Base-by-base conservation (phyloP, 1,139 yeast species). In the Pneumocystis canis region DNA sequence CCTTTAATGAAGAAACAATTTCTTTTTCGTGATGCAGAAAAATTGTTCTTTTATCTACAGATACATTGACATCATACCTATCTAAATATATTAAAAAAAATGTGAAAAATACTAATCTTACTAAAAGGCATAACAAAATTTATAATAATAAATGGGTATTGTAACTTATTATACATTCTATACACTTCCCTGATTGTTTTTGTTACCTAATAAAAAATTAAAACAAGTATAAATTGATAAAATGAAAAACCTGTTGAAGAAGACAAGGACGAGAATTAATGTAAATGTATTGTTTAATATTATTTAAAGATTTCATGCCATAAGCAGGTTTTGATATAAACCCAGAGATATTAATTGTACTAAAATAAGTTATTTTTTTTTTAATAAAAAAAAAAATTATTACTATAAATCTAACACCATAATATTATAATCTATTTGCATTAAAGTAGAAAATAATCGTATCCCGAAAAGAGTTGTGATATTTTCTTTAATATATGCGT, bases 21-120 rank as follows among this genome's bases (percentile, higher is more conserved):
- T 47, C 54, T 2, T 74, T 73, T 71, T 90, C 97, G 66, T 82
- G 78, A 64, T 85, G 90, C 0, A 92, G 71, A 68, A 88, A 71
- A 1, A 92, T 78, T 2, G 83, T 80, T 60, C 94, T 77, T 71
- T 92, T 92, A 71, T 92, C 97, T 0, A 98, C 98, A 0, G 96
- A 84, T 1, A 94, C 85, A 73, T 92, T 92, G 25, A 92, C 79
- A 74, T 92, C 99, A 47, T 87, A 73, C 30, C 77, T 75, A 30
- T 72, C 70, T 0, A 85, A 78, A 58, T 80, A 78, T 14, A 40
- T 58, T 37, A 11, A 18, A 3, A 32, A n/a, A 37, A 4, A 41
- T 37, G 7, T 31, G 18, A 18, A 33, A 32, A 18, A 25, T 9
- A 37, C 14, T 25, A 7, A 11, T n/a, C 65, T 28, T 60, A 64